Evolutionary conservation across 164 flowering plant species (phyloP).

Genomic region (Buxus sempervirens): DNA sequence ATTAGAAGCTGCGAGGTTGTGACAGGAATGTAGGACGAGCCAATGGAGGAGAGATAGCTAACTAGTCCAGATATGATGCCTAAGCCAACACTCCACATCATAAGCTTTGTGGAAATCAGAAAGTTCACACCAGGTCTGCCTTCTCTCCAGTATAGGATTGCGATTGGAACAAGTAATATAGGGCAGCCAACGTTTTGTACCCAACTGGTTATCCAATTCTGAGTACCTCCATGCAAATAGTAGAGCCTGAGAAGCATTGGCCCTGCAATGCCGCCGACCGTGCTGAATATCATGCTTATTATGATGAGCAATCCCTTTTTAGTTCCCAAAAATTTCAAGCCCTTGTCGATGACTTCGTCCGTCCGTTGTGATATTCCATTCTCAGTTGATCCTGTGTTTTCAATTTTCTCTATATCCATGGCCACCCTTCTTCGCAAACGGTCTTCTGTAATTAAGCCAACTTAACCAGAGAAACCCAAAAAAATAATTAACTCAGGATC

Average conservation of each 20-base stretch:
- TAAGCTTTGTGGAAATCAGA: conserved; percentile 2
- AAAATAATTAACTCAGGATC: too few relatives aligned
- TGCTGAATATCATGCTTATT: not conserved
- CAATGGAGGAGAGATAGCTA: too few relatives aligned
- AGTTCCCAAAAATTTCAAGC: not conserved
- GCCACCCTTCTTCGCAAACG: too few relatives aligned
- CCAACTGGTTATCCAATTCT: conserved; percentile 11
- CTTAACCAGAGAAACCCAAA: too few relatives aligned
- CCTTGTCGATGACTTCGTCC: not conserved
- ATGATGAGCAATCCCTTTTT: conserved; percentile 6
- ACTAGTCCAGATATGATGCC: conserved; percentile 1
- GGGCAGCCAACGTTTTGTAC: conserved; percentile 7
- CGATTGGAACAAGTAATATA: too few relatives aligned
- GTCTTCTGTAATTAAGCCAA: too few relatives aligned
- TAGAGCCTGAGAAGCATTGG: too few relatives aligned
- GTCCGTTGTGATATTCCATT: not conserved
- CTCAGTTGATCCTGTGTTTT: too few relatives aligned
- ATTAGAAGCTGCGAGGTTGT: too few relatives aligned
- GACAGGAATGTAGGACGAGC: too few relatives aligned
- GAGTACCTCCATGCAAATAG: conserved; percentile 3
- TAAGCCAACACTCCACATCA: not conserved
- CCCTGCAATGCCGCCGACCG: conserved; percentile 5
- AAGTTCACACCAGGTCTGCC: not conserved
- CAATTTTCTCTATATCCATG: too few relatives aligned
- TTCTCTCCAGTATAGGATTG: not conserved